phyloP scores from a whole-genome alignment of 495 filamentous ascomycete species.

The Cercophora sp. region DNA sequence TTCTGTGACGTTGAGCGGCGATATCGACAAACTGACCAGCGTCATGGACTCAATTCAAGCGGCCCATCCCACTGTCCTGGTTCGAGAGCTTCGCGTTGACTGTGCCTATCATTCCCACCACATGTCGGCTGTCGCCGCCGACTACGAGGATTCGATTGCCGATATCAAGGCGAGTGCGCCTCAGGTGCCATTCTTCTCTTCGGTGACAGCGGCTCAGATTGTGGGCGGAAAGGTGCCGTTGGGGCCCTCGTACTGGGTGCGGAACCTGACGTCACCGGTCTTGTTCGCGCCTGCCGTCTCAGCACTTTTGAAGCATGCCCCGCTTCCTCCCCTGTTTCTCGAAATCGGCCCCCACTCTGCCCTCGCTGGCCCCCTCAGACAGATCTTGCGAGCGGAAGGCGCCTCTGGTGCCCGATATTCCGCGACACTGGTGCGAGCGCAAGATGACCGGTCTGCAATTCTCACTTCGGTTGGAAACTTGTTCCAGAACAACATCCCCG shows the following conservation, averaged over 20 bases:
- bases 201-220: too few species aligned
- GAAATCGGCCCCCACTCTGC: slow-evolving; percentile 59
- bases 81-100: slow-evolving; percentile 35
- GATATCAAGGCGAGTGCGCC: too few species aligned
- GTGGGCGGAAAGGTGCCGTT: too few species aligned
- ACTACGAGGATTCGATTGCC: too few species aligned
- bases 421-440: too few species aligned
- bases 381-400: slow-evolving; percentile 16
- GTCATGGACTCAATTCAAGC: slow-evolving; percentile 25
- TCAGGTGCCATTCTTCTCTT: too few species aligned
- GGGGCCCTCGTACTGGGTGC: slow-evolving; percentile 46
- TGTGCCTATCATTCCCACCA: slow-evolving; percentile 42
- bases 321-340: slow-evolving; percentile 28
- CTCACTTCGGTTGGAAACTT: too few species aligned
- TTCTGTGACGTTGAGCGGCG: slow-evolving; percentile 43
- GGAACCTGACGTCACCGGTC: slow-evolving; percentile 45
- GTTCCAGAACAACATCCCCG: not conserved
- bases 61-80: slow-evolving; percentile 36
- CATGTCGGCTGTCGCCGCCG: slow-evolving; percentile 33
- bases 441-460: too few species aligned
- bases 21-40: slow-evolving; percentile 29
- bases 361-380: slow-evolving; percentile 45
- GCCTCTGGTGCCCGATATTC: too few species aligned
- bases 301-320: slow-evolving; percentile 9
- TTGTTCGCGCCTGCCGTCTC: slow-evolving; percentile 36